Conservation (phyloP, 805 yeast genomes). For the Kluyveromyces starmeri region DNA sequence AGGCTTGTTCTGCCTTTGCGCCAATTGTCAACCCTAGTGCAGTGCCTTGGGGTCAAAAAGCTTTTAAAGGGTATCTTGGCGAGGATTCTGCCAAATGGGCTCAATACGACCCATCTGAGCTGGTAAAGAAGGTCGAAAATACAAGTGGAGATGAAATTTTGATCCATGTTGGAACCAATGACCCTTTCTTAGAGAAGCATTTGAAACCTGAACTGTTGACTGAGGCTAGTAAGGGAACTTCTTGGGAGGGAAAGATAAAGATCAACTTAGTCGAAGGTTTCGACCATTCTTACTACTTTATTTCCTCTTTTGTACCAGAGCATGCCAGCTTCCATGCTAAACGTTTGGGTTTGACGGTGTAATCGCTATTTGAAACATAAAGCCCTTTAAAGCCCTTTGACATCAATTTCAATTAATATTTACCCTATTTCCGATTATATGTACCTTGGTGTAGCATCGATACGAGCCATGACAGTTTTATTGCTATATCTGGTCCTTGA, state of each 20-base stretch:
- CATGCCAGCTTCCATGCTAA: slow-evolving; percentile 87
- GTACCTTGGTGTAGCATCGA: background rate
- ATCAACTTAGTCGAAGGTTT: slow-evolving; percentile 66
- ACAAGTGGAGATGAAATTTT: slow-evolving; percentile 52
- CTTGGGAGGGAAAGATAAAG: slow-evolving; percentile 51
- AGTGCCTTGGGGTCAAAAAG: slow-evolving; percentile 84
- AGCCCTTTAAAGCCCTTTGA: too few species aligned
- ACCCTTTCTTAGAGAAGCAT: slow-evolving; percentile 61
- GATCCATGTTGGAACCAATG: slow-evolving; percentile 76
- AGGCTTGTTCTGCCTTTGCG: slow-evolving; percentile 80
- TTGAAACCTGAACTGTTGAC: slow-evolving; percentile 68
- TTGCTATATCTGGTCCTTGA: too few species aligned
- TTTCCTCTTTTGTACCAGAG: slow-evolving; percentile 66
- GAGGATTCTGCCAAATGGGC: slow-evolving; percentile 48
- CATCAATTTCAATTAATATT: too few species aligned
- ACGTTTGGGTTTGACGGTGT: slow-evolving; percentile 36
- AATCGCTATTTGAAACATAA: too few species aligned
- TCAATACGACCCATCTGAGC: slow-evolving; percentile 75
- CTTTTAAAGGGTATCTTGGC: slow-evolving; percentile 73
- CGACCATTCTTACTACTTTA: slow-evolving; percentile 86
- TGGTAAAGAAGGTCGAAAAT: slow-evolving; percentile 43
- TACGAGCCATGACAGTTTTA: slow-evolving; percentile 16
- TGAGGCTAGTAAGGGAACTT: slow-evolving; percentile 45
- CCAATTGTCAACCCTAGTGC: slow-evolving; percentile 77
- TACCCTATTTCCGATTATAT: too few species aligned